Evolutionary conservation across 1,284 basidiomycete species (phyloP), one percentile per base, ranked within the genome.

Genomic region (Fomitopsis schrenkii): DNA sequence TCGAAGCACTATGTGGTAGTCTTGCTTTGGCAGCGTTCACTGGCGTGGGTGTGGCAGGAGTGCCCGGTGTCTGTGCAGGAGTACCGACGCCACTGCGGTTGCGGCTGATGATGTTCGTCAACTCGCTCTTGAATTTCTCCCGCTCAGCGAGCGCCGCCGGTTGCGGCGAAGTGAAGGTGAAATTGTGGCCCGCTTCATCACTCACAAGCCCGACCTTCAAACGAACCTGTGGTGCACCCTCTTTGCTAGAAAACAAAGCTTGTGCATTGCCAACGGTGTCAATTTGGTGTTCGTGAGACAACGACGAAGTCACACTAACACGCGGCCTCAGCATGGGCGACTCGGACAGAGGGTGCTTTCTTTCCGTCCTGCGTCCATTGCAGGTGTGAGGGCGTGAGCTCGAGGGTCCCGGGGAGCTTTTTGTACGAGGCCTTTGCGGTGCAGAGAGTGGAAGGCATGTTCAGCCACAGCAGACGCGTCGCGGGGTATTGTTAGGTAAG

Each of bases 201-300:
- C 77, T 79, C 61, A 84, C 74, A 35, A 91, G 76, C 1, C 81
- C 86, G 35, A 93, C 76, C 70, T 93, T 93, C 56, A 94, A 78
- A 60, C 86, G 80, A 66, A 91, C 88, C 71, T 91, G 87, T 0
- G 89, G 75, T 3, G 90, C 84, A 60, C 88, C 88, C 66, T 89
- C 87, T 70, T 93, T 94, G 73, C 90, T 92, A 66, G 90, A 91
- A 72, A 93, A 93, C 40, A 94, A 79, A 15, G 87, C 91, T 92
- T 61, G 26, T 17, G 17, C 36, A 33, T n/a, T 22, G 28, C 28
- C 19, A 50, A 33, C 28, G 14, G 5, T 40, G 59, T 55, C 44
- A 59, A 58, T 54, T 9, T n/a, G 19, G 17, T 42, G 48, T 14
- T 26, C 1, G 12, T 17, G 15, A 28, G n/a, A 59, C 19, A 33